Evolutionary conservation across 352 stramenopile species (phyloP), one percentile per base, ranked within the genome.

Genomic region (Phytophthora gonapodyides): DNA sequence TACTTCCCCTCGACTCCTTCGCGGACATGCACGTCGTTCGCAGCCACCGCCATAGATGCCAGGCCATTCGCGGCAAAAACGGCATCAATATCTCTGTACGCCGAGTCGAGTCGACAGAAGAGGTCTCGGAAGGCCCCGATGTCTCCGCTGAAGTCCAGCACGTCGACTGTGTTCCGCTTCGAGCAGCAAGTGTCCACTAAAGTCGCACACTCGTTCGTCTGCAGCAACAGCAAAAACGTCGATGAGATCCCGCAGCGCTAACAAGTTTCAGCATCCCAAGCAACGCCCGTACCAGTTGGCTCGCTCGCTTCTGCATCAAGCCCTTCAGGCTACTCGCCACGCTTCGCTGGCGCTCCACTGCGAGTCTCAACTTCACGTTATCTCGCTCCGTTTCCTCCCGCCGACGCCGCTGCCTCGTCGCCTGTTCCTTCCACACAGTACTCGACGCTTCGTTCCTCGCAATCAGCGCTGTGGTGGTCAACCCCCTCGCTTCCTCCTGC

Each of bases 291-390:
- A 67, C 52, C 43, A 67, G 15, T 46, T 67, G 52, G 21, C 52
- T 67, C 19, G 47, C 21, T 24, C 52, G 43, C 31, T 63, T 62
- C 46, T 63, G 46, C 45, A 67, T 50, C 13, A 63, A 47, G n/a
- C 3, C 31, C n/a, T 45, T 34, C 16, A 67, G 45, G 24, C 30
- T 63, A 16, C 31, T 44, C 9, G 60, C 60, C 51, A 67, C 37
- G 17, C 55, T 55, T 21, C n/a, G 30, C 38, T 67, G 67, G 15
- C 59, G 50, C 42, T 82, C 76, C 2, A 79, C 58, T n/a, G 71
- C 69, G 17, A 67, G 43, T 59, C 58, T 69, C 30, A 84, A 57
- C 19, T 64, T 56, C 17, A 70, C 54, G 41, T 84, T 80, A 35
- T 82, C 67, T 7, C 59, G 60, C 52, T 80, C 69, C 6, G 61